Base-by-base conservation (phyloP, 2,329 filamentous ascomycete species). In the Cladosporium sp. region DNA sequence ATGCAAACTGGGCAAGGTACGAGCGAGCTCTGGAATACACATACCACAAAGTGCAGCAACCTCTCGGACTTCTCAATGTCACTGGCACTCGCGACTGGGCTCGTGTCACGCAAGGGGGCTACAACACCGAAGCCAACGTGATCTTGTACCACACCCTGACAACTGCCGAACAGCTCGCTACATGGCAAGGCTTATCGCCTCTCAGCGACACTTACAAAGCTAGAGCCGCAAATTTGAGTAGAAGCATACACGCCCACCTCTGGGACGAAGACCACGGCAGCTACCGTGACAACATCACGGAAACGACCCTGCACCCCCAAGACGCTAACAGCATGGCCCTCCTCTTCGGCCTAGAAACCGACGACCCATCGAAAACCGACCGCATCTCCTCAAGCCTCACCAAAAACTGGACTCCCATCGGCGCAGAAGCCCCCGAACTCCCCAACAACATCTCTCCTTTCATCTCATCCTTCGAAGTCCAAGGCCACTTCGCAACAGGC, bases 111-210 rank as follows among this genome's bases (percentile, higher is more conserved):
- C 84, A 83, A 82, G 81, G 82, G 11, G 81, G 79, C 1, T 80
- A 84, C 70, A 82, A 82, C 63, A 80, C 81, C 65, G 80, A 81
- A 67, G 79, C 80, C 5, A 84, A 83, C 59, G 69, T 78, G 2
- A 82, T 83, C 32, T 74, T 83, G 1, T 82, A 82, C 71, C 78
- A 83, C 68, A 85, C 85, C 0, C 77, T 88, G 47, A 78, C 79
- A 30, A 85, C 85, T 3, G 85, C 85, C 2, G 71, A 74, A n/a
- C 85, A 83, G 72, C 73, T 81, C 5, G 80, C 79, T 38, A 69
- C 73, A 63, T 80, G 83, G 66, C 78, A 77, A 2, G 72, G 73
- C 2, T 74, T 83, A 3, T 32, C 73, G 71, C 36, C 85, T 80
- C 82, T 77, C 75, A n/a, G 68, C 72, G 12, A 74, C 74, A 41